phyloP scores from a whole-genome alignment of 176 grass and related monocot species.

The Olyra latifolia region DNA sequence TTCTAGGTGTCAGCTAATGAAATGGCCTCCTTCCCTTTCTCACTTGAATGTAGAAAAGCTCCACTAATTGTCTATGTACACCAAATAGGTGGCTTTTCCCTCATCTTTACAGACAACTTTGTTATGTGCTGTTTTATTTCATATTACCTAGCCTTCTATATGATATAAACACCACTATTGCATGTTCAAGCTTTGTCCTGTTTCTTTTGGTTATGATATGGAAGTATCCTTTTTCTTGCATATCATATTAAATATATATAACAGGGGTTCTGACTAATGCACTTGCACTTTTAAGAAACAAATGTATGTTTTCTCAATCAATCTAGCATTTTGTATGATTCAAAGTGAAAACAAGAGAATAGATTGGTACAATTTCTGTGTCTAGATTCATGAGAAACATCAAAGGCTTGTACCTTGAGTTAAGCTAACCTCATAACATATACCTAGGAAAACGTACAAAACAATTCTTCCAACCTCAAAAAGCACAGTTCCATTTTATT shows the following conservation, averaged over 20 bases:
- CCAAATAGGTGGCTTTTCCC: constrained; percentile 76
- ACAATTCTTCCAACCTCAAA: neutral
- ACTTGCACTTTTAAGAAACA: constrained; percentile 7
- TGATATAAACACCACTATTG: constrained; percentile 18
- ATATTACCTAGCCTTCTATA: neutral
- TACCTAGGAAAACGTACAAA: neutral
- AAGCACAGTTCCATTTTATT: neutral
- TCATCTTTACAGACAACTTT: constrained; percentile 28
- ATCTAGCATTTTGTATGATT: neutral
- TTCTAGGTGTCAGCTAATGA: constrained; percentile 86
- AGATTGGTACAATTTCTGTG: neutral
- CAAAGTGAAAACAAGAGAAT: neutral
- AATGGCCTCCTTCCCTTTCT: constrained; percentile 66
- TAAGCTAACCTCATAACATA: neutral
- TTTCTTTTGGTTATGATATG: constrained; percentile 17
- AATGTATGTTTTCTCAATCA: neutral
- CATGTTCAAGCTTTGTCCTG: neutral
- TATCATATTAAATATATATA: constrained; percentile 3
- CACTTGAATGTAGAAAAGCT: constrained; percentile 63
- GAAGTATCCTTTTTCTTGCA: constrained; percentile 6
- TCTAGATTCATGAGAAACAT: neutral
- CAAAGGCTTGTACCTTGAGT: neutral
- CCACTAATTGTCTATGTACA: constrained; percentile 82
- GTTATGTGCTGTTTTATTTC: constrained; percentile 29
- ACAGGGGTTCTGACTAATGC: constrained; percentile 9